Conservation (phyloP, 257 asterid species). For the Vinca minor region DNA sequence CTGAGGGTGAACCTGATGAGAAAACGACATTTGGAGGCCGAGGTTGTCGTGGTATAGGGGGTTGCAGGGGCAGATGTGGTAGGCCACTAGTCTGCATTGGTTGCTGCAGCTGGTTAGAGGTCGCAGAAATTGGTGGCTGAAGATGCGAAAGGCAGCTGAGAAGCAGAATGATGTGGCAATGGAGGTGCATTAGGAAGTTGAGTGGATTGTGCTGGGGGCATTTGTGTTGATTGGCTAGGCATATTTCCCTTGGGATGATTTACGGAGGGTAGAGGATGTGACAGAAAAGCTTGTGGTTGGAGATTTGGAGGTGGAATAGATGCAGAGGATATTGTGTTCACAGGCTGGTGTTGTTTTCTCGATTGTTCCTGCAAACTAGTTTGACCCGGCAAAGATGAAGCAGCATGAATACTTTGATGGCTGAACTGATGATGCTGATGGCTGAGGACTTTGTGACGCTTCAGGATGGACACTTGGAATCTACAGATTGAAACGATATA, state of each 20-base stretch:
- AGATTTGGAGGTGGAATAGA: slow-evolving; percentile 41
- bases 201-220: slow-evolving; percentile 47
- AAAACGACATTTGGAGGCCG: slow-evolving; percentile 55
- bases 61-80: slow-evolving; percentile 55
- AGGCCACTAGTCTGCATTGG: slow-evolving; percentile 49
- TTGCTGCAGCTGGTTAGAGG: slow-evolving; percentile 57
- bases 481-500: slow-evolving; percentile 26
- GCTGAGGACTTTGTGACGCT: slow-evolving; percentile 48
- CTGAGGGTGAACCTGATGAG: slow-evolving; percentile 68
- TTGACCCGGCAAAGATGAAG: slow-evolving; percentile 43
- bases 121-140: slow-evolving; percentile 45
- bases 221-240: slow-evolving; percentile 41
- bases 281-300: slow-evolving; percentile 43
- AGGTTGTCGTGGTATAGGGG: slow-evolving; percentile 55
- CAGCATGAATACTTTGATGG: slow-evolving; percentile 40
- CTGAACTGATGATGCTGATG: slow-evolving; percentile 37
- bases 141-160: slow-evolving; percentile 52
- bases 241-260: slow-evolving; percentile 52
- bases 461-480: slow-evolving; percentile 41
- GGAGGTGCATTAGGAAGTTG: slow-evolving; percentile 48
- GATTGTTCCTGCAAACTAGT: slow-evolving; percentile 45
- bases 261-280: slow-evolving; percentile 41
- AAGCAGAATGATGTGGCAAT: slow-evolving; percentile 53
- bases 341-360: slow-evolving; percentile 56
- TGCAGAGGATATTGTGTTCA: slow-evolving; percentile 30